Percentiles rank a stretch among this genome's conserved stretches.
These are phyloP conservation scores for Penicillium soppii DNA, from an alignment of 495 filamentous ascomycete genomes.

Conservation along the genomic window DNA sequence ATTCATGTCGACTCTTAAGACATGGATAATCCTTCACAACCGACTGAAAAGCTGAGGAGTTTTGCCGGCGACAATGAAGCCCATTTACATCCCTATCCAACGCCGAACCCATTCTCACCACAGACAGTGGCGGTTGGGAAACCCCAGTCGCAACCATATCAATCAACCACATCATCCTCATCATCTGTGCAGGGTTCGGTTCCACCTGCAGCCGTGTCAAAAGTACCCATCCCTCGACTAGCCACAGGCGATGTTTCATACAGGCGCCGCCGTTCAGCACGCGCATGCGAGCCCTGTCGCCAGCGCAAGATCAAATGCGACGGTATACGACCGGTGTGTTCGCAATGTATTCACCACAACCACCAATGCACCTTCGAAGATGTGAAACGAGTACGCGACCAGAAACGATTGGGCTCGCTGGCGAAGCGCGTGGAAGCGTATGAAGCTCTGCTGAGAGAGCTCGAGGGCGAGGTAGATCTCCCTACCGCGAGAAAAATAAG, in stretches of 20 bases:
- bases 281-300: conserved; percentile 72
- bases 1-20: neutral
- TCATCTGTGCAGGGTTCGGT: neutral
- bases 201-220: conserved; percentile 3
- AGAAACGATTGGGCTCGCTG: conserved; percentile 44
- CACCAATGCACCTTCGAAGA: conserved; percentile 53
- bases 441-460: conserved; percentile 41
- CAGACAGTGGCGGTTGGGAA: neutral
- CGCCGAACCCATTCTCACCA: neutral
- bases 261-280: conserved; percentile 37
- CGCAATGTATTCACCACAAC: conserved; percentile 51
- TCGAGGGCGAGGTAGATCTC: conserved; percentile 32
- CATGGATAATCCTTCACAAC: neutral
- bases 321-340: conserved; percentile 52
- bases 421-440: conserved; percentile 44
- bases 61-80: neutral
- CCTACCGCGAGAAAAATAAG: conserved; percentile 32
- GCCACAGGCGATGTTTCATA: conserved; percentile 1
- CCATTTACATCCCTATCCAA: neutral
- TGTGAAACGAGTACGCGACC: conserved; percentile 58
- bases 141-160: neutral
- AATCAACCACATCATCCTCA: neutral
- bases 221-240: conserved; percentile 37
- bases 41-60: neutral
- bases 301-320: conserved; percentile 65